phyloP scores from a whole-genome alignment of 805 yeast genomes.

The Metschnikowia lachancei region DNA sequence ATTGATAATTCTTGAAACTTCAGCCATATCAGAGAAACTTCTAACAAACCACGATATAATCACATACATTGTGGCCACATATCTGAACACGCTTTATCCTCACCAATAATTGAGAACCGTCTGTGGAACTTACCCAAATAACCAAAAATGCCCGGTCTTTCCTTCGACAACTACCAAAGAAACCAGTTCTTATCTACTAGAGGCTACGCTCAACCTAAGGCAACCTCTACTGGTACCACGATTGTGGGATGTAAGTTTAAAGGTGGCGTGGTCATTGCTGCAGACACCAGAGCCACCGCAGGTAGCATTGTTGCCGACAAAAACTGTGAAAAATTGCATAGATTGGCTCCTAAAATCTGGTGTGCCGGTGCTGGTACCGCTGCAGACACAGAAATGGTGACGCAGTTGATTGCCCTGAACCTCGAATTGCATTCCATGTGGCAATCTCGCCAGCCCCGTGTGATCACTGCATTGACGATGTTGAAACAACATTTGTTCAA shows the following conservation, averaged over 20 bases:
- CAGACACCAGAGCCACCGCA: slow-evolving; percentile 97
- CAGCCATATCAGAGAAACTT: not conserved
- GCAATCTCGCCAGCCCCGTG: slow-evolving; percentile 85
- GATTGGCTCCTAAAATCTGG: slow-evolving; percentile 90
- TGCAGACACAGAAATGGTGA: slow-evolving; percentile 97
- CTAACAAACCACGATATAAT: too few relatives aligned
- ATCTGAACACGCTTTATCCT: not conserved
- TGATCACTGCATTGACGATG: slow-evolving; percentile 87
- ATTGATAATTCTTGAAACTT: not conserved
- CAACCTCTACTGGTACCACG: slow-evolving; percentile 98
- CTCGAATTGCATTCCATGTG: slow-evolving; percentile 85
- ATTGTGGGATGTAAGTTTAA: slow-evolving; percentile 93
- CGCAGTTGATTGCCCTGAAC: slow-evolving; percentile 87
- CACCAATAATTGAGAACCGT: not conserved
- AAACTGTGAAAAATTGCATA: slow-evolving; percentile 92
- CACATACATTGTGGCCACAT: not conserved
- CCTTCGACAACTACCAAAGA: slow-evolving; percentile 92
- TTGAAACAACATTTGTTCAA: slow-evolving; percentile 93
- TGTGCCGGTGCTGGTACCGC: slow-evolving; percentile 99
- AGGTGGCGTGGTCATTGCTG: slow-evolving; percentile 96
- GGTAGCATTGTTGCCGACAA: slow-evolving; percentile 97
- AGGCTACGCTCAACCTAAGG: slow-evolving; percentile 77
- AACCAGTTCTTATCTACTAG: slow-evolving; percentile 68
- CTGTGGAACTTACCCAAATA: not conserved
- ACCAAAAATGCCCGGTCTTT: slow-evolving; percentile 73